Evolutionary conservation across 139 green algal species (phyloP).

Genomic region (Tetradesmus lagerheimii): DNA sequence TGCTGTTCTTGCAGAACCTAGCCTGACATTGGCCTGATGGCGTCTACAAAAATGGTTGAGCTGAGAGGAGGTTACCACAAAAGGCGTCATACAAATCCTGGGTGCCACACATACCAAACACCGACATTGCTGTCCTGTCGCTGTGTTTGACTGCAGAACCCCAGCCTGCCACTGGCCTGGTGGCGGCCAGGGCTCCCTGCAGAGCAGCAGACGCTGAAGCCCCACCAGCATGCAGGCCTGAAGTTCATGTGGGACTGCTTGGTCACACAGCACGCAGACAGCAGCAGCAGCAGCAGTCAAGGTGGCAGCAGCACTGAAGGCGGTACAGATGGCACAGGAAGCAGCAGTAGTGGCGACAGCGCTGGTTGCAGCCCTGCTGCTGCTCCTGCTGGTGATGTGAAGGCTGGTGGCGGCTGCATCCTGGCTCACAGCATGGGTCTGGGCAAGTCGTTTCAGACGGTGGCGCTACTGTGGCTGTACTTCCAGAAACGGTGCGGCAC

Average conservation of each 20-base stretch:
- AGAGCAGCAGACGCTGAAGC: neutral
- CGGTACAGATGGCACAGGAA: too few species aligned
- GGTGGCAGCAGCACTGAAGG: neutral
- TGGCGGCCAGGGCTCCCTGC: neutral
- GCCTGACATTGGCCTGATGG: neutral
- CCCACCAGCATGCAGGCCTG: constrained; percentile 44
- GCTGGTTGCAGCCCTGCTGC: neutral
- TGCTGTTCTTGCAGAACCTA: too few species aligned
- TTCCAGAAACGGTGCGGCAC: constrained; percentile 30
- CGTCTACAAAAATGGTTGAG: too few species aligned
- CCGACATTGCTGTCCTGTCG: too few species aligned
- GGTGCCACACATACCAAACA: too few species aligned
- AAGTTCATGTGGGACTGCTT: constrained; percentile 57
- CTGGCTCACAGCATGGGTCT: constrained; percentile 78
- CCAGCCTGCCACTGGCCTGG: constrained; percentile 6
- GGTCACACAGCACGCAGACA: constrained; percentile 30
- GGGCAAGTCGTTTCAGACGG: constrained; percentile 43
- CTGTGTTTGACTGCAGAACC: constrained; percentile 24
- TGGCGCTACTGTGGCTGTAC: constrained; percentile 31
- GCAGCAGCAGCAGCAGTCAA: neutral
- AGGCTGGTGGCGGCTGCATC: constrained; percentile 64
- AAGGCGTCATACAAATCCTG: too few species aligned
- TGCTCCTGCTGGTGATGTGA: neutral
- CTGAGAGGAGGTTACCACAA: too few species aligned
- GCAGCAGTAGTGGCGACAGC: neutral